Conservation (phyloP, 768 basidiomycete genomes). For the Panaeolus cyanescens region DNA sequence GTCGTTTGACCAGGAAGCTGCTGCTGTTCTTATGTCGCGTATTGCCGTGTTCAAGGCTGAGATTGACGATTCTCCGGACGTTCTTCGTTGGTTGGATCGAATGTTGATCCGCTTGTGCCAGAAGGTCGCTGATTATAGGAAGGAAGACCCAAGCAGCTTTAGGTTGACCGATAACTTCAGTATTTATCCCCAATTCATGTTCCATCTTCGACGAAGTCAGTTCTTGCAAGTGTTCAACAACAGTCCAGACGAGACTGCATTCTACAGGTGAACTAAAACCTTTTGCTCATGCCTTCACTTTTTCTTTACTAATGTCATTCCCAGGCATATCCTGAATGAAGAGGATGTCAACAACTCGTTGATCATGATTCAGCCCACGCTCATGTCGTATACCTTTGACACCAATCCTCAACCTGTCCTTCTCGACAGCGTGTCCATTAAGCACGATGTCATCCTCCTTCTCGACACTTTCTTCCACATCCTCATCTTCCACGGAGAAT, state of each 20-base stretch:
- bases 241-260: conserved; percentile 98
- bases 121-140: conserved; percentile 98
- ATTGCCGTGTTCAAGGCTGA: conserved; percentile 99
- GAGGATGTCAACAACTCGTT: conserved; percentile 99
- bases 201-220: conserved; percentile 95
- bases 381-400: conserved; percentile 98
- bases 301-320: conserved; percentile 6
- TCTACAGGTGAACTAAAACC: conserved; percentile 76
- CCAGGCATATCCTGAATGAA: conserved; percentile 90
- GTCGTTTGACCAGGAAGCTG: conserved; percentile 97
- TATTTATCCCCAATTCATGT: conserved; percentile 99
- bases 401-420: conserved; percentile 90
- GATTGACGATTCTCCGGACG: conserved; percentile 97
- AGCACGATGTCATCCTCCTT: conserved; percentile 93
- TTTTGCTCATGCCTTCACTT: conserved; percentile 4
- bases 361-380: conserved; percentile 99
- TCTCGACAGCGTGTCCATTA: conserved; percentile 96
- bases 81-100: conserved; percentile 94
- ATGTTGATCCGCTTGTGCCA: conserved; percentile 99
- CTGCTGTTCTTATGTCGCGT: conserved; percentile 96
- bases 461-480: conserved; percentile 99
- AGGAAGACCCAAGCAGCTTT: conserved; percentile 96
- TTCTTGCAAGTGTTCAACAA: conserved; percentile 99
- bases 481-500: conserved; percentile 98
- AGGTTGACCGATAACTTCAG: conserved; percentile 93